Conservation (phyloP, 192 early-diverging fungal species). For the Coemansia sp. region DNA sequence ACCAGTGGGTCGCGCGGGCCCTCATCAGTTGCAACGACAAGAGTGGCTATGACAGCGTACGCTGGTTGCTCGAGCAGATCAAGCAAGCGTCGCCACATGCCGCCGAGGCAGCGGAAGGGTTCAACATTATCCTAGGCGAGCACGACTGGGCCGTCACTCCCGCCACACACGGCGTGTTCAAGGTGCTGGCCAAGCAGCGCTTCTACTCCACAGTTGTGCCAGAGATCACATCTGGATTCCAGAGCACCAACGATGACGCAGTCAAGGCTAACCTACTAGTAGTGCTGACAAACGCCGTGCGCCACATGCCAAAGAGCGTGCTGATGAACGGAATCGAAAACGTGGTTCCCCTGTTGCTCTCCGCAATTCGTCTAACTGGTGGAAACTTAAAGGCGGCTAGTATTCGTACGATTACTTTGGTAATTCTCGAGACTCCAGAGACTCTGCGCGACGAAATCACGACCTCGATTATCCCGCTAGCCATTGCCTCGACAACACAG, state of each 20-base stretch:
- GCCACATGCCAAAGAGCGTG: slow-evolving; percentile 82
- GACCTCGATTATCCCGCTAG: slow-evolving; percentile 28
- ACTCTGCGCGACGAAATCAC: slow-evolving; percentile 53
- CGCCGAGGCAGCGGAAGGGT: slow-evolving; percentile 62
- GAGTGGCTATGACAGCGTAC: slow-evolving; percentile 37
- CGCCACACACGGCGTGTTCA: slow-evolving; percentile 46
- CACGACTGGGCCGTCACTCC: slow-evolving; percentile 72
- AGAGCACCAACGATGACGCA: slow-evolving; percentile 28
- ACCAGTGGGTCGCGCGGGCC: slow-evolving; percentile 50
- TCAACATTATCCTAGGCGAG: slow-evolving; percentile 77
- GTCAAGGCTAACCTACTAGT: slow-evolving; percentile 76
- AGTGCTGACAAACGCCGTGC: slow-evolving; percentile 80
- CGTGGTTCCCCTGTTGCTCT: slow-evolving; percentile 78
- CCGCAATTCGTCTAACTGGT: slow-evolving; percentile 69
- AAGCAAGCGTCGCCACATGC: slow-evolving; percentile 9
- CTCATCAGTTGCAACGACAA: slow-evolving; percentile 49
- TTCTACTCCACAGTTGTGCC: slow-evolving; percentile 83
- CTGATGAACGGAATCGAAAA: slow-evolving; percentile 75
- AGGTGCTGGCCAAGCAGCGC: slow-evolving; percentile 82
- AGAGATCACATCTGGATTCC: slow-evolving; percentile 63
- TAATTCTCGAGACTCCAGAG: slow-evolving; percentile 70
- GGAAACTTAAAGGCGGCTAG: slow-evolving; percentile 71
- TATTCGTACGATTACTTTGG: slow-evolving; percentile 74
- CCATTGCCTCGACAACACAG: slow-evolving; percentile 20
- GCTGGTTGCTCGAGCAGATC: slow-evolving; percentile 41